Evolutionary conservation across 441 rosid genomes (phyloP).

Genomic region (Gossypium schwendimanii): DNA sequence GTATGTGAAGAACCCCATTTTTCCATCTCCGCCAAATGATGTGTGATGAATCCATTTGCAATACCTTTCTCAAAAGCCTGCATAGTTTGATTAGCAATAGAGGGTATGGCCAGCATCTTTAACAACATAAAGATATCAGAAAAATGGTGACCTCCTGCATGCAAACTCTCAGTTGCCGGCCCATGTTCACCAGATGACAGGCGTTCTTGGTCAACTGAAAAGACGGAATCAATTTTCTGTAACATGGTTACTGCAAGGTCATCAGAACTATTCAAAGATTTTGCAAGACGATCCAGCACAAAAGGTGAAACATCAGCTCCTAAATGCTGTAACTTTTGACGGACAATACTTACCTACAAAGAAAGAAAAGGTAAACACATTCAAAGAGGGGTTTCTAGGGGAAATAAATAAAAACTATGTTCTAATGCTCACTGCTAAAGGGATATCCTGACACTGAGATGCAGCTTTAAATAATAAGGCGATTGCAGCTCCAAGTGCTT

Average conservation of each 20-base stretch:
- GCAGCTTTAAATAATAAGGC: constrained; percentile 84
- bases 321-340: constrained; percentile 62
- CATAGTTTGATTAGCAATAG: constrained; percentile 77
- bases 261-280: constrained; percentile 78
- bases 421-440: constrained; percentile 51
- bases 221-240: constrained; percentile 66
- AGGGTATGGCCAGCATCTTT: constrained; percentile 81
- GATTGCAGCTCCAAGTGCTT: constrained; percentile 67
- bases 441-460: constrained; percentile 79
- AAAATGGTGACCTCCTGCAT: constrained; percentile 53
- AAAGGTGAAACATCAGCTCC: constrained; percentile 72
- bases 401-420: background rate
- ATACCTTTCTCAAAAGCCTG: constrained; percentile 92
- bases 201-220: constrained; percentile 48
- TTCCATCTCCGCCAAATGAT: constrained; percentile 69
- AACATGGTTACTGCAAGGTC: constrained; percentile 79
- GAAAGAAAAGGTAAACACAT: constrained; percentile 14
- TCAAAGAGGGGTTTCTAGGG: background rate
- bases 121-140: constrained; percentile 81
- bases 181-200: constrained; percentile 59
- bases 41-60: constrained; percentile 64
- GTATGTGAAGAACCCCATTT: constrained; percentile 29
- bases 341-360: constrained; percentile 75
- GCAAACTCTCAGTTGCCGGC: constrained; percentile 41
- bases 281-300: constrained; percentile 76